Evolutionary conservation across 768 basidiomycete species (phyloP), one percentile per base, ranked within the genome.

Genomic region (Lentinula edodes): DNA sequence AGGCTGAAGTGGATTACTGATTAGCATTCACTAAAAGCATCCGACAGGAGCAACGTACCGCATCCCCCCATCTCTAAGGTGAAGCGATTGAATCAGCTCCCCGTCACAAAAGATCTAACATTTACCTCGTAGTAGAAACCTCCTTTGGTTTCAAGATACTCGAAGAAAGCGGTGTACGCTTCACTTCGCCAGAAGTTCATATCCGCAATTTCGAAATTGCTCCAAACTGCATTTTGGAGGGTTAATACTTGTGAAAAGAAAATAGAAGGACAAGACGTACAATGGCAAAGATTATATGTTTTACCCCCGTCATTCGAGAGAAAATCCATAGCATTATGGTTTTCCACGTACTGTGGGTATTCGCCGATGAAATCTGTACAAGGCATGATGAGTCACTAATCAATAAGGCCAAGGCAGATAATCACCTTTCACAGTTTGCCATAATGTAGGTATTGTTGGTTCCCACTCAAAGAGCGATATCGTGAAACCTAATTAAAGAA

Each of bases 101-200:
- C 28, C 28, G 28, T 28, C 6, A n/a, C n/a, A 6, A 36, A n/a
- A 42, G 12, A 61, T 28, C 28, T 28, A 28, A 35, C 53, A 41
- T 6, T 56, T 9, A 89, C 89, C 85, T 94, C 93, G 68, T 94
- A 95, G 75, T 95, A 95, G 74, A 95, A 94, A 5, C 94, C 94
- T 42, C 94, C 94, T 52, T 84, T 83, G 1, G 80, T 73, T 65
- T 96, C 95, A 38, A 96, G 81, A 70, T 83, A 82, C 34, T 91
- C 84, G 67, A 96, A 96, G 76, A 89, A 95, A 52, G 84, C 81
- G 66, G 83, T 81, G 73, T 97, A 98, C 0, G 91, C 89, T 65
- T 92, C 86, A 1, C 82, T 78, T 61, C 93, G 78, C 91, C 93
- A 96, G 70, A 96, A 91, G 65, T 92, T 86, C 79, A 97, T 85